phyloP scores from a whole-genome alignment of 495 filamentous ascomycete species.

The Podospora bellae-mahoneyi region DNA sequence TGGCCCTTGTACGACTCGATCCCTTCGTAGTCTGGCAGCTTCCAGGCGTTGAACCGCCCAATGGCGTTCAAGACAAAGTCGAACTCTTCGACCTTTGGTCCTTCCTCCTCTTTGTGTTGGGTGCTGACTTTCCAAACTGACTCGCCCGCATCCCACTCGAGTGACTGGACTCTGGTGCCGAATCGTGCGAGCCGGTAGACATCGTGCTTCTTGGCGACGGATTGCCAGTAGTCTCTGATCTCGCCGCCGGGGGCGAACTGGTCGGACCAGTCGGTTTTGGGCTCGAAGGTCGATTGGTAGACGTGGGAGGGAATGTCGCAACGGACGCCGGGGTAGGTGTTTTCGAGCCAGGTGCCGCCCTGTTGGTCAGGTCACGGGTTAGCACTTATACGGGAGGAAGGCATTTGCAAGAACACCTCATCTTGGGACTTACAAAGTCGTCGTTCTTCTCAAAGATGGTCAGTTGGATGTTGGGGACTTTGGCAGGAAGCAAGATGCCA shows the following conservation, averaged over 20 bases:
- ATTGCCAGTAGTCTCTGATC: constrained; percentile 64
- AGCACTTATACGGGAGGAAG: constrained; percentile 1
- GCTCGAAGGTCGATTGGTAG: constrained; percentile 64
- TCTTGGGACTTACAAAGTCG: constrained; percentile 45
- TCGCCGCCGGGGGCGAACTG: constrained; percentile 62
- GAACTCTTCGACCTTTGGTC: constrained; percentile 32
- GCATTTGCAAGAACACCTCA: too few relatives aligned
- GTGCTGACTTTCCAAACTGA: constrained; percentile 51
- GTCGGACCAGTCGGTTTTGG: constrained; percentile 63
- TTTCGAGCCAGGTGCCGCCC: constrained; percentile 72
- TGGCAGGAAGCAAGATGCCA: constrained; percentile 57
- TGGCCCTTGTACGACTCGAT: constrained; percentile 55
- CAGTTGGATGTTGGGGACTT: constrained; percentile 54
- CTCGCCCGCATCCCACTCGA: constrained; percentile 51
- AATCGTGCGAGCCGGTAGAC: constrained; percentile 55
- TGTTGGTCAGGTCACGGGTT: constrained; percentile 11
- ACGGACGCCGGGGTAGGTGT: constrained; percentile 65
- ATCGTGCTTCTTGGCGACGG: constrained; percentile 57
- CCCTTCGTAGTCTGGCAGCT: constrained; percentile 54
- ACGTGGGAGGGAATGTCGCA: constrained; percentile 70
- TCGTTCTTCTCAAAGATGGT: constrained; percentile 72
- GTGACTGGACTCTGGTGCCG: constrained; percentile 48
- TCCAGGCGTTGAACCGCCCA: constrained; percentile 56
- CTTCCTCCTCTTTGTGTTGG: constrained; percentile 31
- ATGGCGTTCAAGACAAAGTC: constrained; percentile 56